These are phyloP conservation scores for Polytrichum commune DNA, from an alignment of 225 moss, liverwort and hornwort genomes.

Conservation along the genomic window DNA sequence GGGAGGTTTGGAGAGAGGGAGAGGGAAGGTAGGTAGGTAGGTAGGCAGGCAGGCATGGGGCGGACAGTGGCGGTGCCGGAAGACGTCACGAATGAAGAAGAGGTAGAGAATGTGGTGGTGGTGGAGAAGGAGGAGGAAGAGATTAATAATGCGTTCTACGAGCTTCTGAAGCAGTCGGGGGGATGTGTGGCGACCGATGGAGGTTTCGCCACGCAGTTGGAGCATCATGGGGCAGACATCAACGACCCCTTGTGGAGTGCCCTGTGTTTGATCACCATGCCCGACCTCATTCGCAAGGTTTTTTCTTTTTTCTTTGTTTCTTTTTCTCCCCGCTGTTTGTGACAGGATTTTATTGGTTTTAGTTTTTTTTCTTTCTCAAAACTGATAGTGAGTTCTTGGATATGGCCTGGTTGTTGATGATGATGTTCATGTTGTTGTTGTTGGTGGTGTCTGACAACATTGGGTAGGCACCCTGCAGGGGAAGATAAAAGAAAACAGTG, in stretches of 20 bases:
- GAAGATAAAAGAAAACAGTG: too few relatives aligned
- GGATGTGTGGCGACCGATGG: slow-evolving; percentile 89
- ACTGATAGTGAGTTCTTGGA: too few relatives aligned
- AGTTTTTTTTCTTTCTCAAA: too few relatives aligned
- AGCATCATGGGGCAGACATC: slow-evolving; percentile 76
- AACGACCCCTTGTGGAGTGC: slow-evolving; percentile 88
- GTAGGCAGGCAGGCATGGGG: slow-evolving; percentile 28
- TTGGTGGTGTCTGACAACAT: too few relatives aligned
- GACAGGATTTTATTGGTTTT: too few relatives aligned
- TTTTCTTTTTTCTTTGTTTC: too few relatives aligned
- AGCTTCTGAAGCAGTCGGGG: slow-evolving; percentile 69
- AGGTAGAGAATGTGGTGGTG: not conserved
- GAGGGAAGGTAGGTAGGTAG: not conserved
- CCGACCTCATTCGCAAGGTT: slow-evolving; percentile 74
- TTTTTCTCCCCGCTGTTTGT: too few relatives aligned
- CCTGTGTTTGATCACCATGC: slow-evolving; percentile 69
- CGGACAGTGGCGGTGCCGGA: slow-evolving; percentile 32
- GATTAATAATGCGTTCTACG: slow-evolving; percentile 20
- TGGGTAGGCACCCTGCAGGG: too few relatives aligned
- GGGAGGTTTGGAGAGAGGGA: not conserved
- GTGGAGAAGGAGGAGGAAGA: too few relatives aligned
- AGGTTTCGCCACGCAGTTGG: slow-evolving; percentile 92
- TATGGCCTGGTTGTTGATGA: too few relatives aligned
- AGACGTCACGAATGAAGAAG: slow-evolving; percentile 21
- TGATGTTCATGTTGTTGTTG: too few relatives aligned